A percentile compares a stretch with the other conserved stretches of the same genome.
These are phyloP conservation scores for Penicillium verrucosum DNA, from an alignment of 2,329 filamentous ascomycete species.

Conservation along the genomic window DNA sequence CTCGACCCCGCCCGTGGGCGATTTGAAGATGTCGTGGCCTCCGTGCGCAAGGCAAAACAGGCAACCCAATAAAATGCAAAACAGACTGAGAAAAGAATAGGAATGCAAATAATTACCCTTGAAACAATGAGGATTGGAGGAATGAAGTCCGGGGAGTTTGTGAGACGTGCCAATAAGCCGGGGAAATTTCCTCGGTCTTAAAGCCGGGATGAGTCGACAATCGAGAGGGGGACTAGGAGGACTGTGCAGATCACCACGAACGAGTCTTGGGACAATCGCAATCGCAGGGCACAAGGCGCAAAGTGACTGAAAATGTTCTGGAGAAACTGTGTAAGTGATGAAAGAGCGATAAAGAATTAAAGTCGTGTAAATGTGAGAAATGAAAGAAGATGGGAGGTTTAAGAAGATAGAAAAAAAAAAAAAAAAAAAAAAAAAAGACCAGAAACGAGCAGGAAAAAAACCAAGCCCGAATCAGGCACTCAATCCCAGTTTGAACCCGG, in stretches of 20 bases:
- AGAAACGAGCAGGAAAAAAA: slow-evolving; percentile 2
- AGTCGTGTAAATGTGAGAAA: neutral
- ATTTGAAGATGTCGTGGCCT: slow-evolving; percentile 5
- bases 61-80: slow-evolving; percentile 14
- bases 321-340: slow-evolving; percentile 11
- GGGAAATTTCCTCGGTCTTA: slow-evolving; percentile 2
- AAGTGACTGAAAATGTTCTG: neutral
- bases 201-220: slow-evolving; percentile 17
- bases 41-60: slow-evolving; percentile 8
- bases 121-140: neutral
- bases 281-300: neutral
- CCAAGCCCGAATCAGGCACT: slow-evolving; percentile 11
- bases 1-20: slow-evolving; percentile 8
- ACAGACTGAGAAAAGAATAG: neutral
- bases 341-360: neutral
- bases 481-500: neutral
- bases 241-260: slow-evolving; percentile 13
- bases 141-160: slow-evolving; percentile 1
- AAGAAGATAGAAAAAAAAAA: neutral
- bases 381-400: neutral
- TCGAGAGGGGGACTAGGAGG: slow-evolving; percentile 16
- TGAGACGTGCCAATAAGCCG: neutral
- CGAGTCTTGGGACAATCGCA: slow-evolving; percentile 4
- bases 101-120: slow-evolving; percentile 14
- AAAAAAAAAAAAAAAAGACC: neutral